Base-by-base conservation (phyloP, 164 flowering plant species). In the Aristolochia fimbriata region DNA sequence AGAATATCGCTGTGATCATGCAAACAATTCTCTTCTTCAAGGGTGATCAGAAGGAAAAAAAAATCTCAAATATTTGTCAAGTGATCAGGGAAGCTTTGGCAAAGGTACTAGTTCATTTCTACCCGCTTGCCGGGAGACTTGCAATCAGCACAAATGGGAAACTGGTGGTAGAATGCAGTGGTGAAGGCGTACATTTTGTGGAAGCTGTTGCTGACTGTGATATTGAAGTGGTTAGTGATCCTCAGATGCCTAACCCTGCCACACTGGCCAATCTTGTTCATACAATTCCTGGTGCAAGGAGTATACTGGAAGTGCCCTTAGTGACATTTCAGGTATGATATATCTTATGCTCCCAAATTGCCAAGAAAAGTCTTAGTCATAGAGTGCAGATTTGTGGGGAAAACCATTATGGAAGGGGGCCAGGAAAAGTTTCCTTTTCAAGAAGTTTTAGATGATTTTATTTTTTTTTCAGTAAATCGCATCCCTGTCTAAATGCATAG, bases 131-230 rank as follows among this genome's bases (percentile, higher is more conserved):
- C 0, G 96, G 98, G 41, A 60, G 91, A 65, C 68, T 91, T 0
- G 78, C 83, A 0, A 73, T 88, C 55, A 83, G 92, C 71, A 23
- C 76, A 1, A 90, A 82, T 47, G 90, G 83, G 47, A 91, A 88
- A 80, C 78, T 91, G 48, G 81, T 80, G 6, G 87, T 88, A 58
- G 71, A 88, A 48, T 88, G 96, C 69, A 87, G 81, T 0, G 89
- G 84, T 1, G 89, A 91, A 46, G 98, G 96, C 10, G 88, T 83
- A 15, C 77, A 85, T 50, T 81, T 91, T 25, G 95, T 88, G 8
- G 96, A 83, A 70, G 98, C 98, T 8, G 85, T 79, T 58, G 87
- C 95, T 0, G 59, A 80, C 55, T 83, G 84, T 61, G 23, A 25
- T 0, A 64, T 91, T n/a, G 74, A 80, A 13, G 83, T 77, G 22